Evolutionary conservation across 1,139 yeast genomes (phyloP).

Genomic region (Yamadazyma friedrichii): DNA sequence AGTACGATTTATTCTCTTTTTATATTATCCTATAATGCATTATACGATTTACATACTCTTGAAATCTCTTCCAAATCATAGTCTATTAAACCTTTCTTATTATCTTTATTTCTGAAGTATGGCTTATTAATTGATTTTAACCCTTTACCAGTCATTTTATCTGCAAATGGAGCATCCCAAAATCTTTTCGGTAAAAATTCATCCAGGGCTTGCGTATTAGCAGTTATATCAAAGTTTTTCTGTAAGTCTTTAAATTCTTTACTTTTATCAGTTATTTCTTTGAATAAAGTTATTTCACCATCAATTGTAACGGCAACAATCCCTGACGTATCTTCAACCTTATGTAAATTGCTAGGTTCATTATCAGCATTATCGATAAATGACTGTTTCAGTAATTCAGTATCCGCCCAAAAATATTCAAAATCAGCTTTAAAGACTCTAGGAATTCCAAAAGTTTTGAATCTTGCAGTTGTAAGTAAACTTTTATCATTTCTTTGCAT

Average conservation of each 20-base stretch:
- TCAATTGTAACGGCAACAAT: constrained; percentile 46
- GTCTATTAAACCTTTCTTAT: constrained; percentile 30
- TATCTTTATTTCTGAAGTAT: constrained; percentile 30
- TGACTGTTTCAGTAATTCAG: neutral
- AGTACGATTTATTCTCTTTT: neutral
- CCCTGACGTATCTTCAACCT: neutral
- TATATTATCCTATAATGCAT: constrained; percentile 14
- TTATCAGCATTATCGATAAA: neutral
- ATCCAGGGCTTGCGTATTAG: neutral
- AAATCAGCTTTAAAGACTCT: constrained; percentile 33
- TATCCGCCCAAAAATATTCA: constrained; percentile 33
- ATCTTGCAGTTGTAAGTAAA: constrained; percentile 8
- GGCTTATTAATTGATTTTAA: constrained; percentile 38
- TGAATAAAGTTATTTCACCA: constrained; percentile 44
- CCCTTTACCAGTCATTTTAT: constrained; percentile 44
- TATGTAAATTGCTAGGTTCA: neutral
- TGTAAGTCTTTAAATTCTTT: constrained; percentile 15
- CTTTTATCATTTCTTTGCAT: constrained; percentile 18
- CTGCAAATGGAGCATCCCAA: constrained; percentile 34
- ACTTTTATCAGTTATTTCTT: constrained; percentile 16
- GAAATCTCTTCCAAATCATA: constrained; percentile 36
- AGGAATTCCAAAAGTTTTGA: constrained; percentile 41
- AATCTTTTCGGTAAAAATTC: constrained; percentile 13
- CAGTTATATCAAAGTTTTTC: constrained; percentile 5
- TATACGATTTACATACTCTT: constrained; percentile 15